Conservation (phyloP, 1,284 basidiomycete species). For the Inonotus hispidus region DNA sequence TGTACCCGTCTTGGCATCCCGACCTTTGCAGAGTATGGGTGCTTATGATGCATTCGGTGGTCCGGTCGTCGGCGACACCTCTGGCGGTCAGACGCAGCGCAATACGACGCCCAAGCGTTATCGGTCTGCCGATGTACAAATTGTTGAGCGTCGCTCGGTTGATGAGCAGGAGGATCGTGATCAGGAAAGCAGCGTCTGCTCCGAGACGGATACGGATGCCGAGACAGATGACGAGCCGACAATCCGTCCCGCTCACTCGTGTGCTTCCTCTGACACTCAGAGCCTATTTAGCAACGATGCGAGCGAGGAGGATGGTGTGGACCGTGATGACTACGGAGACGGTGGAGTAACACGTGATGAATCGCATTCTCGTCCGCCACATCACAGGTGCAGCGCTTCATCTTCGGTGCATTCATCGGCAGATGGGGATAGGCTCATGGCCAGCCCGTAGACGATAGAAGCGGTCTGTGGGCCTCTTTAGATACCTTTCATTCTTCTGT, state of each 20-base stretch:
- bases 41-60: conserved; percentile 47
- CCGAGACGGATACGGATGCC: conserved; percentile 40
- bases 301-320: conserved; percentile 19
- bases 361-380: neutral
- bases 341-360: conserved; percentile 1
- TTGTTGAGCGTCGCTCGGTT: neutral
- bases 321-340: neutral
- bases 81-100: conserved; percentile 5
- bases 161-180: conserved; percentile 20
- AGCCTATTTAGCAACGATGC: conserved; percentile 31
- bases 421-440: conserved; percentile 12
- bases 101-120: conserved; percentile 12
- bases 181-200: conserved; percentile 26
- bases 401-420: conserved; percentile 8
- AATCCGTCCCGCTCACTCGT: conserved; percentile 47
- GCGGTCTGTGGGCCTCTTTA: neutral
- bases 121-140: neutral
- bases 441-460: conserved; percentile 13
- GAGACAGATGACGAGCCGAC: conserved; percentile 68
- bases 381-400: conserved; percentile 4
- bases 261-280: conserved; percentile 33
- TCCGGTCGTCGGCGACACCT: neutral
- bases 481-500: neutral
- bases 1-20: conserved; percentile 18
- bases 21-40: conserved; percentile 47